phyloP scores from a whole-genome alignment of 768 basidiomycete genomes.

The Boletus reticulatus region DNA sequence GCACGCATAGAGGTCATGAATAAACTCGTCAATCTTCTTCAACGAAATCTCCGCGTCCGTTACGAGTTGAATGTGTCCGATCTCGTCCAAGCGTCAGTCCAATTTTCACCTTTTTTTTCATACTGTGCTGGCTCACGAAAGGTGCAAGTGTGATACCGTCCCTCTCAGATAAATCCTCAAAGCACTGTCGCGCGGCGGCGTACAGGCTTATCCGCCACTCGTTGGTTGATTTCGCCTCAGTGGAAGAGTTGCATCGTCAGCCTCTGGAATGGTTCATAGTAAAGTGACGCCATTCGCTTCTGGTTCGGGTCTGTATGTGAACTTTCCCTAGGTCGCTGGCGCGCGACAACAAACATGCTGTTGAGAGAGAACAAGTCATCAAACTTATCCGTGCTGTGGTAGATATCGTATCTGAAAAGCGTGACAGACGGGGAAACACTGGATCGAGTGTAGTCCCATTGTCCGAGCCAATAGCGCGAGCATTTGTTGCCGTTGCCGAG shows the following conservation, averaged over 20 bases:
- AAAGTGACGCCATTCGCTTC: constrained; percentile 50
- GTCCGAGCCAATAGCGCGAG: constrained; percentile 77
- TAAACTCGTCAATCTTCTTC: constrained; percentile 61
- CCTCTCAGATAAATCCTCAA: constrained; percentile 71
- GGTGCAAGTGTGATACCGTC: constrained; percentile 70
- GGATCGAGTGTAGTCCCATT: constrained; percentile 54
- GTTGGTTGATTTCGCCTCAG: constrained; percentile 70
- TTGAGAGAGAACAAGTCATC: constrained; percentile 91
- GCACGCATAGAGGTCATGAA: constrained; percentile 62
- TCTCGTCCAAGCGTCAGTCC: constrained; percentile 69
- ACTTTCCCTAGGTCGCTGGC: constrained; percentile 62
- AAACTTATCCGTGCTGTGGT: constrained; percentile 84
- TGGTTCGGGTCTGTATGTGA: background rate
- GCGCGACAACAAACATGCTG: constrained; percentile 76
- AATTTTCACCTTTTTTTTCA: background rate
- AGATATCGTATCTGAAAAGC: constrained; percentile 65
- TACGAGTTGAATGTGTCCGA: constrained; percentile 72
- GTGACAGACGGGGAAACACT: constrained; percentile 37
- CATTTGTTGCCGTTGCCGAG: constrained; percentile 91
- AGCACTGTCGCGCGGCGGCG: constrained; percentile 73
- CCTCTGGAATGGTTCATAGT: constrained; percentile 89
- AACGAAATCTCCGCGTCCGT: constrained; percentile 69
- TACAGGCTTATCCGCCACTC: constrained; percentile 83
- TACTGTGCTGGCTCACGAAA: constrained; percentile 8
- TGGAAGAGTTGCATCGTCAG: constrained; percentile 58